phyloP scores from a whole-genome alignment of 306 rosid genomes.

The Canavalia gladiata region DNA sequence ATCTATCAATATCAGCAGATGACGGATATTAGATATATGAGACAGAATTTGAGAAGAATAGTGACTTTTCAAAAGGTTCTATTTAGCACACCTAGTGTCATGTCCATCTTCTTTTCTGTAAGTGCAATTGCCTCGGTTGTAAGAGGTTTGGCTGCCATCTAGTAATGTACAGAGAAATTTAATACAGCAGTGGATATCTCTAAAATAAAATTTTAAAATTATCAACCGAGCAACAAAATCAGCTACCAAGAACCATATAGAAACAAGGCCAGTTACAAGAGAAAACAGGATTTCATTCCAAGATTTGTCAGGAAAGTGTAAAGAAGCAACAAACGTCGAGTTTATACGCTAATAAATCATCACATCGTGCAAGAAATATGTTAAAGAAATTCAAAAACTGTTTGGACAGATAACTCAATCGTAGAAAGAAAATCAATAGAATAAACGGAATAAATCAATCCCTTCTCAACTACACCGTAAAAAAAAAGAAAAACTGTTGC shows the following conservation, averaged over 20 bases:
- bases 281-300: background rate
- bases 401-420: background rate
- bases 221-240: background rate
- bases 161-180: background rate
- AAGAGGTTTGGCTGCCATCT: conserved; percentile 91
- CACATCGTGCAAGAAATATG: background rate
- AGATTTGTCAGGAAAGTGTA: background rate
- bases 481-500: background rate
- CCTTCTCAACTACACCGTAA: background rate
- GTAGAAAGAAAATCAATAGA: background rate
- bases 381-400: background rate
- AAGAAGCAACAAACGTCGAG: background rate
- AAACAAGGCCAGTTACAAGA: background rate
- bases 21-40: conserved; percentile 22
- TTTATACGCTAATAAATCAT: background rate
- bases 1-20: conserved; percentile 50
- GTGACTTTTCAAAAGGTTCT: background rate
- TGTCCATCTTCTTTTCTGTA: conserved; percentile 98
- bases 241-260: background rate
- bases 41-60: background rate
- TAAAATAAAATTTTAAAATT: background rate
- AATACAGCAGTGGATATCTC: background rate
- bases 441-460: background rate
- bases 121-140: conserved; percentile 79
- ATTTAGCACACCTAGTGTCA: conserved; percentile 72